These are phyloP conservation scores for Mycena galericulata DNA, from an alignment of 768 basidiomycete genomes.

Conservation along the genomic window DNA sequence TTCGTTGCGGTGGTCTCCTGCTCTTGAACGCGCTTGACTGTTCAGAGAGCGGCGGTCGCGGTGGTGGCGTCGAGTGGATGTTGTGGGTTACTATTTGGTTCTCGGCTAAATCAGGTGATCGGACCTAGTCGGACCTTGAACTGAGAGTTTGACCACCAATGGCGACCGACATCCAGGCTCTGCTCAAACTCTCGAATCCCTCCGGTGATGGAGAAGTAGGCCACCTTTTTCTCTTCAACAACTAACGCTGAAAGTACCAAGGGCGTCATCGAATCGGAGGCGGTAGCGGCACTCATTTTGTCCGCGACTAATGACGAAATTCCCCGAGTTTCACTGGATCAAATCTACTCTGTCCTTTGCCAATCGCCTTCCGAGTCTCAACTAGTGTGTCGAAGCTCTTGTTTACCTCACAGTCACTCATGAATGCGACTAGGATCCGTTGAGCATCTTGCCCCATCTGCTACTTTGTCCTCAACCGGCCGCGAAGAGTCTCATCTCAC, in stretches of 20 bases:
- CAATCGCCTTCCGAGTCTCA: slow-evolving; percentile 38
- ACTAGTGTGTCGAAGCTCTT: slow-evolving; percentile 33
- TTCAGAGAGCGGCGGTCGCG: not conserved
- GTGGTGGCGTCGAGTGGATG: not conserved
- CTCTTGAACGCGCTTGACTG: not conserved
- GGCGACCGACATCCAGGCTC: slow-evolving; percentile 1
- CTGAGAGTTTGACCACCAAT: too few relatives aligned
- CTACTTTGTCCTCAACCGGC: slow-evolving; percentile 51
- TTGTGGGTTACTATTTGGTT: not conserved
- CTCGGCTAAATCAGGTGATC: not conserved
- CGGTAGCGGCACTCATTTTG: slow-evolving; percentile 49
- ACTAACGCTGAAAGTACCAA: not conserved
- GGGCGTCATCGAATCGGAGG: slow-evolving; percentile 23
- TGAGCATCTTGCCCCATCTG: slow-evolving; percentile 56
- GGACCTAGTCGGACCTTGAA: not conserved
- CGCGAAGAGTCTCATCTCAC: slow-evolving; percentile 52
- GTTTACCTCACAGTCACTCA: not conserved
- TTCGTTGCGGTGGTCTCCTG: too few relatives aligned
- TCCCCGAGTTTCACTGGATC: slow-evolving; percentile 43
- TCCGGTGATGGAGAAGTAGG: not conserved
- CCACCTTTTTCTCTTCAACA: not conserved
- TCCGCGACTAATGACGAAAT: slow-evolving; percentile 49
- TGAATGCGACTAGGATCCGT: slow-evolving; percentile 53
- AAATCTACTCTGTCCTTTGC: slow-evolving; percentile 46
- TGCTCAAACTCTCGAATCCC: not conserved